A percentile compares a stretch with the other conserved stretches of the same genome.
phyloP scores from a whole-genome alignment of 2,329 filamentous ascomycete species.

The Xylaria sp. region DNA sequence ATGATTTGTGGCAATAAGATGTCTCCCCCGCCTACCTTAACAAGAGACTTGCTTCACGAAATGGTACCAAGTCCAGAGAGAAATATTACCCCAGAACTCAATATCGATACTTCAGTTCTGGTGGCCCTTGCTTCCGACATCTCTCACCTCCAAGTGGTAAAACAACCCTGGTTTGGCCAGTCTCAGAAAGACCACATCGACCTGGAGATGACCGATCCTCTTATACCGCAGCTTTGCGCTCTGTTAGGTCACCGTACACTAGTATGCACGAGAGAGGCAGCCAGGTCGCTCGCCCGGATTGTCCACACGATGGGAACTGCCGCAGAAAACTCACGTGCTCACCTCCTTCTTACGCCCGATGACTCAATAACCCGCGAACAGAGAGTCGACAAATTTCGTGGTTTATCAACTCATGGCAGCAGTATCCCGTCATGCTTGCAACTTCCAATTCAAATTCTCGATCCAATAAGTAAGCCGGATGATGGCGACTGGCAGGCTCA shows the following conservation, averaged over 20 bases:
- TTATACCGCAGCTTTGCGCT: conserved; percentile 72
- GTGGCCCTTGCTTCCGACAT: conserved; percentile 80
- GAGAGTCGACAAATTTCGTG: conserved; percentile 48
- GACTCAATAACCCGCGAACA: conserved; percentile 40
- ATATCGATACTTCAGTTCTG: conserved; percentile 76
- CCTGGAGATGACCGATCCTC: conserved; percentile 69
- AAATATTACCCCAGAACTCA: conserved; percentile 53
- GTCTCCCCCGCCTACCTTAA: conserved; percentile 40
- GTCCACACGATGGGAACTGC: conserved; percentile 71
- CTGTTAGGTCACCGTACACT: conserved; percentile 66
- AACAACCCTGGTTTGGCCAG: conserved; percentile 59
- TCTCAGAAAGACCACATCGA: conserved; percentile 73
- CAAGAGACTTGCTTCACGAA: conserved; percentile 39
- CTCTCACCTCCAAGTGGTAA: conserved; percentile 62
- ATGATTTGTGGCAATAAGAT: conserved; percentile 43
- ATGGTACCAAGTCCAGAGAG: conserved; percentile 48
- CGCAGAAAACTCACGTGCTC: conserved; percentile 68
- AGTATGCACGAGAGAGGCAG: conserved; percentile 74
- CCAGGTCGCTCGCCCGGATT: conserved; percentile 73
- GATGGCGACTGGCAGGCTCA: conserved; percentile 45
- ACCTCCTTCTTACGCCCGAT: conserved; percentile 63
- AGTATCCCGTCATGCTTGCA: conserved; percentile 51
- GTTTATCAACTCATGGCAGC: conserved; percentile 52
- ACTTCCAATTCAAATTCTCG: conserved; percentile 69
- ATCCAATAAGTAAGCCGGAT: conserved; percentile 51